These are phyloP conservation scores for Hymenoscyphus fructigenus DNA, from an alignment of 2,329 filamentous ascomycete species.

Conservation along the genomic window DNA sequence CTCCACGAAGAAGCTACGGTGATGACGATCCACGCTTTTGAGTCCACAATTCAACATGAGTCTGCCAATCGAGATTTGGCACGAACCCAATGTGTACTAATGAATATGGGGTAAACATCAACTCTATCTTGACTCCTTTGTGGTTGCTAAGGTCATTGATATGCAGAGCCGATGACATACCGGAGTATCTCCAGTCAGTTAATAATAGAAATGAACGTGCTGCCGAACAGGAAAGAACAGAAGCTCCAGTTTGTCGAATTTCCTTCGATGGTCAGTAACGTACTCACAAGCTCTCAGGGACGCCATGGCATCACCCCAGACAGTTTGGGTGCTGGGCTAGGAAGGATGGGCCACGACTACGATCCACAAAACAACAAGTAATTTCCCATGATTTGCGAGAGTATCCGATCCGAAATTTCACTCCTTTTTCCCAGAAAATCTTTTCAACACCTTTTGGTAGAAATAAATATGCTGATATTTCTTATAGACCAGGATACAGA, in stretches of 20 bases:
- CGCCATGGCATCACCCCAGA: background rate
- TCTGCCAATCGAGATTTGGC: background rate
- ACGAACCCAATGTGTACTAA: background rate
- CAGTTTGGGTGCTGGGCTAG: background rate
- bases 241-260: background rate
- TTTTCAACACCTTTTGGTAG: too few species aligned
- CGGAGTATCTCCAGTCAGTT: background rate
- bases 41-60: background rate
- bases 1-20: background rate
- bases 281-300: background rate
- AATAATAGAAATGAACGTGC: background rate
- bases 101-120: background rate
- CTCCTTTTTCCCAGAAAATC: too few species aligned
- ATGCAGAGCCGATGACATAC: background rate
- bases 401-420: too few species aligned
- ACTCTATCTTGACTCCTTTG: background rate
- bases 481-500: background rate
- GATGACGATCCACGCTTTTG: background rate
- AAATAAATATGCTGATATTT: background rate
- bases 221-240: background rate
- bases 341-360: background rate
- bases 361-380: background rate
- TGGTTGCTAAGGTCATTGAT: background rate
- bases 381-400: too few species aligned
- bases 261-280: background rate